Conservation (phyloP, 2,329 filamentous ascomycete genomes). For the Fusarium nelsonii region DNA sequence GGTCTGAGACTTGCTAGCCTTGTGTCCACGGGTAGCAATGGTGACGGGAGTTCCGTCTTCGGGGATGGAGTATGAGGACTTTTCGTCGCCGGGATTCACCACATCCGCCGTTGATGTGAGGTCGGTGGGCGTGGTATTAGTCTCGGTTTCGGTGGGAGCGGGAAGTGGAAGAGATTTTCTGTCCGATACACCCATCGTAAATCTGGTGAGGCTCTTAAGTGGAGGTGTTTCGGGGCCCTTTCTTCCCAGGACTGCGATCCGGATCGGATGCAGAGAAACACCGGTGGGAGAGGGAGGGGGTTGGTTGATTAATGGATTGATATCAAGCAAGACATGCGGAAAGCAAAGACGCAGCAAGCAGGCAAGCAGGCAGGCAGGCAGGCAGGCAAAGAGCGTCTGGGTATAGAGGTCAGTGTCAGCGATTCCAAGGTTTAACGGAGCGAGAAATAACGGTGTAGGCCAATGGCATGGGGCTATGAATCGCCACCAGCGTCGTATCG, state of each 20-base stretch:
- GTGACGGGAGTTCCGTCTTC: conserved; percentile 93
- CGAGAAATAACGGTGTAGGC: conserved; percentile 30
- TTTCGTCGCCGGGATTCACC: conserved; percentile 75
- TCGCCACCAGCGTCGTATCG: conserved; percentile 48
- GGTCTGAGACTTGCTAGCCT: conserved; percentile 78
- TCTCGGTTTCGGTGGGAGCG: conserved; percentile 81
- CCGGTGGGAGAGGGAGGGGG: conserved; percentile 37
- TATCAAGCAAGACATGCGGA: conserved; percentile 52
- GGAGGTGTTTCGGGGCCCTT: conserved; percentile 37
- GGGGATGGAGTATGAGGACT: conserved; percentile 82
- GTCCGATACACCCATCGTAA: conserved; percentile 67
- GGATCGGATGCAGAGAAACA: conserved; percentile 33
- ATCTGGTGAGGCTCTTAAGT: conserved; percentile 42
- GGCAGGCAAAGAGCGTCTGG: conserved; percentile 35
- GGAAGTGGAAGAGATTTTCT: conserved; percentile 76
- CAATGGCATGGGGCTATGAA: conserved; percentile 48
- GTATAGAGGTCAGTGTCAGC: conserved; percentile 44
- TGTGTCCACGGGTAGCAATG: conserved; percentile 80
- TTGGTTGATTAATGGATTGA: conserved; percentile 38
- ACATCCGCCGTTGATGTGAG: conserved; percentile 67
- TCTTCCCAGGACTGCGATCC: conserved; percentile 42
- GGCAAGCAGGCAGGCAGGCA: too few relatives aligned
- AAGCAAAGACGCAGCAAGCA: conserved; percentile 30
- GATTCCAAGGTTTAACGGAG: conserved; percentile 23
- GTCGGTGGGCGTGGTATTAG: conserved; percentile 71